phyloP scores from a whole-genome alignment of 768 basidiomycete species.

The Phylloporus sp. region DNA sequence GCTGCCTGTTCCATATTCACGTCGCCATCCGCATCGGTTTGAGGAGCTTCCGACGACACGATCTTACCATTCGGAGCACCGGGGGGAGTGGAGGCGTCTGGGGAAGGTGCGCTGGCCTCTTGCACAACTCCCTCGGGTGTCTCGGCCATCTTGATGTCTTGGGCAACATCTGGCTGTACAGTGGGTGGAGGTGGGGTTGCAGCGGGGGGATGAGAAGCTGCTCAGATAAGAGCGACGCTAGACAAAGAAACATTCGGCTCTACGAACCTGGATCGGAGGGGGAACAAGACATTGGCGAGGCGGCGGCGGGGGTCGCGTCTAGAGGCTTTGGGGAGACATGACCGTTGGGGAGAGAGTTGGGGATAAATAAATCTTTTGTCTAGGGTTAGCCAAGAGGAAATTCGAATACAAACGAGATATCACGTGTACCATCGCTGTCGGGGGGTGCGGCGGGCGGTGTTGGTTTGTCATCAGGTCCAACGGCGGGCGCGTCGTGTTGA shows the following conservation, averaged over 20 bases:
- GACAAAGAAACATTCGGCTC: constrained; percentile 12
- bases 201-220: constrained; percentile 42
- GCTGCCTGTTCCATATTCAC: constrained; percentile 26
- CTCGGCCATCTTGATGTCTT: constrained; percentile 58
- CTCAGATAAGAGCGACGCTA: constrained; percentile 27
- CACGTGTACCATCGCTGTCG: constrained; percentile 40
- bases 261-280: constrained; percentile 50
- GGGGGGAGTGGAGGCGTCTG: constrained; percentile 6
- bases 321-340: constrained; percentile 54
- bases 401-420: constrained; percentile 29
- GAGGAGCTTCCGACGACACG: constrained; percentile 30
- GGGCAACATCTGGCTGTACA: constrained; percentile 40
- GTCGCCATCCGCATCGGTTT: constrained; percentile 28
- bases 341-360: constrained; percentile 54
- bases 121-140: constrained; percentile 17
- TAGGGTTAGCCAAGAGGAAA: constrained; percentile 36
- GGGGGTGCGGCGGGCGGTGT: constrained; percentile 16
- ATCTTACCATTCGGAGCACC: constrained; percentile 22
- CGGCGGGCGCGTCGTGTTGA: constrained; percentile 29
- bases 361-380: constrained; percentile 24
- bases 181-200: constrained; percentile 47
- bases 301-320: constrained; percentile 26
- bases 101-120: constrained; percentile 12
- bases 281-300: constrained; percentile 40
- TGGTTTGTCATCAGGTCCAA: constrained; percentile 29